Evolutionary conservation across 2,329 filamentous ascomycete species (phyloP), one percentile per base, ranked within the genome.

Genomic region (Xylariales sp.): DNA sequence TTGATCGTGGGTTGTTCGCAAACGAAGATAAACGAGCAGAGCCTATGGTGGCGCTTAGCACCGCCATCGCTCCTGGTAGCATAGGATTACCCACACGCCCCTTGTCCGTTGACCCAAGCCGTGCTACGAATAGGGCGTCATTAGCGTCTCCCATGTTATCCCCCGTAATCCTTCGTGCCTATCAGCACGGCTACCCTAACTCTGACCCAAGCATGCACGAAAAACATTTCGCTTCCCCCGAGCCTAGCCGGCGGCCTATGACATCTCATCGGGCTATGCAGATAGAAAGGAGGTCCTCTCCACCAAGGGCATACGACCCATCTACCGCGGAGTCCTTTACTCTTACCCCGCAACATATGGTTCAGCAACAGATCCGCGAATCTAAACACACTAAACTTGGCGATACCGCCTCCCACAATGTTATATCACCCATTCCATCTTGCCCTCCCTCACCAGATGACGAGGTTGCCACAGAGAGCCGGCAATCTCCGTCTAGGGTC

Each of bases 31-130:
- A 90, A 71, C 89, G 91, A 67, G 86, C 86, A 2, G 85, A 85
- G 48, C 84, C 92, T 0, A 89, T 87, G 70, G 83, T 93, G 2
- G 87, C 87, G 3, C 74, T 93, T 32, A 91, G 86, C 76, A 87
- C 85, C 3, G 84, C 89, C 1, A 81, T 86, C 28, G 91, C 86
- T 1, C 85, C 89, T 3, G 91, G 91, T 65, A 89, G 76, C 77
- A 84, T 83, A 72, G 89, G 83, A 74, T 81, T 77, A 77, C 86
- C 76, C 71, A 85, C 73, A 67, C 83, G 76, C 71, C 84, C 78
- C 8, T 83, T 84, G 10, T 81, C 85, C 16, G 81, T 84, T 55
- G 79, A 81, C 39, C 85, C 85, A 0, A 77, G 76, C 36, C 77
- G 74, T 12, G 73, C 63, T 18, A 45, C 56, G 46, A 72, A 61